These are phyloP conservation scores for Diaporthe ampelina DNA, from an alignment of 2,329 filamentous ascomycete species.

Conservation along the genomic window DNA sequence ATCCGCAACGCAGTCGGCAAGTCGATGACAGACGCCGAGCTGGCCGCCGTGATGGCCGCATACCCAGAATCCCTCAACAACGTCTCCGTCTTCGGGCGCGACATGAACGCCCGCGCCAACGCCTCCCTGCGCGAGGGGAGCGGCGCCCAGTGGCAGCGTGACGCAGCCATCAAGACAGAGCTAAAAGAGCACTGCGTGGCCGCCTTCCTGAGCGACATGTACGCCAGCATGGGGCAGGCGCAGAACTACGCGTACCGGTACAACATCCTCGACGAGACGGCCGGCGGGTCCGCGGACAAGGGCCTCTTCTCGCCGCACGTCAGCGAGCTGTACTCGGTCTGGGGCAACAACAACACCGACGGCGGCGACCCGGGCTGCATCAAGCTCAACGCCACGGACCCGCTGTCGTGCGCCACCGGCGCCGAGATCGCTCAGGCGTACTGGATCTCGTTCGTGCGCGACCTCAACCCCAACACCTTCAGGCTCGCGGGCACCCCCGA, in stretches of 20 bases:
- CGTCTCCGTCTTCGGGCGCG: constrained; percentile 32
- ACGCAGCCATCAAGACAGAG: constrained; percentile 35
- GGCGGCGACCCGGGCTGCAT: constrained; percentile 33
- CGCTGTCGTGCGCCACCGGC: constrained; percentile 31
- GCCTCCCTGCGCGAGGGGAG: constrained; percentile 25
- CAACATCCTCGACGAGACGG: constrained; percentile 36
- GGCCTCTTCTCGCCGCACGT: constrained; percentile 37
- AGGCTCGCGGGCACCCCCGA: constrained; percentile 28
- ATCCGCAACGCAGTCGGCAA: constrained; percentile 9
- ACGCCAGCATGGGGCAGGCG: background rate
- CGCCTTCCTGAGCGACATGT: constrained; percentile 35
- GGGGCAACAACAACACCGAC: constrained; percentile 37
- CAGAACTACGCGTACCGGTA: constrained; percentile 32
- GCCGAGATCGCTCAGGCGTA: constrained; percentile 40
- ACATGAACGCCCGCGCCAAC: constrained; percentile 22
- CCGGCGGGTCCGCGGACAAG: constrained; percentile 33
- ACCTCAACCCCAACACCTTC: constrained; percentile 40
- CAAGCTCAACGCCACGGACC: constrained; percentile 19
- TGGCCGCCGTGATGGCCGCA: constrained; percentile 19
- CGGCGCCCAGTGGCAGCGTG: constrained; percentile 35
- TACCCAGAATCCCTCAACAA: constrained; percentile 37
- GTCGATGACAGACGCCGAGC: constrained; percentile 31
- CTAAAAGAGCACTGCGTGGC: constrained; percentile 31
- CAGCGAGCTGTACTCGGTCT: constrained; percentile 37
- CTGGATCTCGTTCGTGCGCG: constrained; percentile 41